phyloP scores from a whole-genome alignment of 177 flowering plant genomes.

The Vitis hybrid region DNA sequence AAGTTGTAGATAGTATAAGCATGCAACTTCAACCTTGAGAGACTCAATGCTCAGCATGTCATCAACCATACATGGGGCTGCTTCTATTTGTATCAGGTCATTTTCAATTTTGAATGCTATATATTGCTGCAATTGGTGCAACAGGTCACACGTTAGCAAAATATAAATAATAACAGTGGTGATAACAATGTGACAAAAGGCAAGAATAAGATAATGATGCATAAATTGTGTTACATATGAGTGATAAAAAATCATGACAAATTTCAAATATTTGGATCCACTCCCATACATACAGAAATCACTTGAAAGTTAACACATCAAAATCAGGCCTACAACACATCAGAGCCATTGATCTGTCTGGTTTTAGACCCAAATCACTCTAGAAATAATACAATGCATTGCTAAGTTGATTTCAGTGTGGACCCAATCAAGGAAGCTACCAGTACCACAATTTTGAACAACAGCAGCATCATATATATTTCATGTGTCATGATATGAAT shows the following conservation, averaged over 20 bases:
- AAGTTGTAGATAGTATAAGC: slow-evolving; percentile 74
- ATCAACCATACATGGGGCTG: slow-evolving; percentile 29
- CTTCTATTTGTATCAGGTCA: slow-evolving; percentile 40
- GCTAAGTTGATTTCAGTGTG: background rate
- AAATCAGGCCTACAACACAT: background rate
- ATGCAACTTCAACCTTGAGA: slow-evolving; percentile 76
- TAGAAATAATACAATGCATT: background rate
- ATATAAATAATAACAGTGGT: background rate
- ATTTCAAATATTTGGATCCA: background rate
- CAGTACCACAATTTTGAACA: background rate
- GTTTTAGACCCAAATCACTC: background rate
- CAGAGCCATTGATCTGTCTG: background rate
- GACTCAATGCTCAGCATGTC: slow-evolving; percentile 43
- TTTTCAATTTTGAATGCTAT: slow-evolving; percentile 62
- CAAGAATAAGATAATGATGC: background rate
- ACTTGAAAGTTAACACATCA: background rate
- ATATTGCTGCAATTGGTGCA: slow-evolving; percentile 38
- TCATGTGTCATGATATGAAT: background rate
- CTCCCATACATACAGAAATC: background rate
- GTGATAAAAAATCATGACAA: background rate
- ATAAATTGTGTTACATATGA: background rate
- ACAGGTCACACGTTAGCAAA: slow-evolving; percentile 15
- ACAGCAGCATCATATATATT: background rate
- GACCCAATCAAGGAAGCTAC: background rate
- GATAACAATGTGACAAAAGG: background rate